Base-by-base conservation (phyloP, 345 rosid genomes). In the Eutrema japonicum region DNA sequence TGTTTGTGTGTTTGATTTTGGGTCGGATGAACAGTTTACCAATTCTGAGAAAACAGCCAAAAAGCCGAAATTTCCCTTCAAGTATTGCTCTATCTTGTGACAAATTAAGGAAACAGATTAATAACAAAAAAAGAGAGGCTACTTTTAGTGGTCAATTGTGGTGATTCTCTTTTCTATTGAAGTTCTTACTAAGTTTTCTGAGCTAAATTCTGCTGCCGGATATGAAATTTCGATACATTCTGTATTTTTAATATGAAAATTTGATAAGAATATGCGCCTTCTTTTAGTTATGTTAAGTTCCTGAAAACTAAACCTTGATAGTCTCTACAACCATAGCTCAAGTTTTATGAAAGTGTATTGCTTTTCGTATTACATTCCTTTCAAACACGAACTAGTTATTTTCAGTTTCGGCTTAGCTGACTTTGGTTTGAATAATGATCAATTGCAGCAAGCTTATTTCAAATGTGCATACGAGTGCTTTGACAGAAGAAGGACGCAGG, bases 381-480 rank as follows among this genome's bases (percentile, higher is more conserved):
- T 2, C 18, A 6, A 2, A 30, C 9, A 53, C 5, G 8, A 33
- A 35, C 0, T 64, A 18, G 59, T 51, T 66, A 5, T 29, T 0
- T 42, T 10, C 33, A 43, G 59, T 37, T 37, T 47, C 8, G 4
- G 27, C 29, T 4, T 30, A 46, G 35, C 65, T 56, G 43, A 48
- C 56, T 43, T 7, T 37, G 10, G 0, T 16, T 6, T 33, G 14
- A 5, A 56, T 11, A 47, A 22, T 36, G 33, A 16, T 49, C 6
- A 29, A 51, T 56, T 86, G 85, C 96, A 89, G 98, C 89, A 85
- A 93, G 96, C 96, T 0, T 93, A 93, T 79, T 91, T 93, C 92
- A 93, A 85, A 56, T 93, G 98, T 72, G 98, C 97, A 1, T 83
- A 91, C 45, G 93, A 91, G 71, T 93, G 98, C 91, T 91, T 91